Base-by-base conservation (phyloP, 2,329 filamentous ascomycete species). In the Fusarium scirpi region DNA sequence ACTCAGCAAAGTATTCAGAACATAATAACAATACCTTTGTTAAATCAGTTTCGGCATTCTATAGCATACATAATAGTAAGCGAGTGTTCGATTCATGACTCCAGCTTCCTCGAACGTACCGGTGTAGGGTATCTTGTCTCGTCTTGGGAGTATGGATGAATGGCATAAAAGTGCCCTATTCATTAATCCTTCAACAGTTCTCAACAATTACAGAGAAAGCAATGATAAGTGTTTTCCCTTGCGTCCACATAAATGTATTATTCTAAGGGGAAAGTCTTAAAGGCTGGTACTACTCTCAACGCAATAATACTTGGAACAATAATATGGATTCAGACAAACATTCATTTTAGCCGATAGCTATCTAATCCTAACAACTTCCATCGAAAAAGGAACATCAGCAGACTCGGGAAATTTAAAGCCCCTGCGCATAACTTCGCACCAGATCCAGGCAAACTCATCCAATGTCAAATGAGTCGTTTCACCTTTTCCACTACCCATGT, bases 381-480 rank as follows among this genome's bases (percentile, higher is more conserved):
- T 18, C 34, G 34, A 43, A 22, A 53, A 41, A 18, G 49, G 24
- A 15, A 53, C 27, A 25, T 15, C 32, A 53, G 13, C 7, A 53
- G 13, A 27, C 24, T 40, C 34, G 22, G 48, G 9, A 40, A 27
- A 38, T 38, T 25, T 10, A 40, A 18, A n/a, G 12, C 34, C 32
- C 49, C 49, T 53, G 49, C n/a, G 8, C 18, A 25, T 38, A 20
- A 22, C 32, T 24, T 53, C n/a, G 27, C 49, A 53, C 49, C 49
- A 27, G 18, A 16, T 43, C 13, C 20, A 43, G 27, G 16, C n/a
- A 25, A 58, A 16, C 25, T 25, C 16, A 25, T 40, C 49, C n/a
- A n/a, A 24, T 46, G 16, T 44, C 20, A 51, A 51, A 30, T 65
- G 43, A 65, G 27, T 13, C 34, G 47, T 65, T 48, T 58, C 47